phyloP scores from a whole-genome alignment of 1,284 basidiomycete genomes.

The Microbotryomycetes sp. region DNA sequence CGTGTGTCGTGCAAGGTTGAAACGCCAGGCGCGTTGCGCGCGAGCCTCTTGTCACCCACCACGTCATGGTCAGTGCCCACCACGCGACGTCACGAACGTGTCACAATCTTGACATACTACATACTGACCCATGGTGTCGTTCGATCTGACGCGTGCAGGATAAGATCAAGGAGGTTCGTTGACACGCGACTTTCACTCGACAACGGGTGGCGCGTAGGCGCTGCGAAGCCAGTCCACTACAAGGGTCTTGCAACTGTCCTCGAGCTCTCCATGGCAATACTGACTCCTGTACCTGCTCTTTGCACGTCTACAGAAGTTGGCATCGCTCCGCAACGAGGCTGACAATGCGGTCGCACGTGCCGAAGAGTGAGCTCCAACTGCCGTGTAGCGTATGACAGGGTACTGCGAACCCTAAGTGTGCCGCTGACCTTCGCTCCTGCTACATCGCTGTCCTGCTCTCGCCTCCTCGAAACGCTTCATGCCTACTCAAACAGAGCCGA shows the following conservation, averaged over 20 bases:
- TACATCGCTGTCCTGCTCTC: too few species aligned
- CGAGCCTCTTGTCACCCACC: neutral
- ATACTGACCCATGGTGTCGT: neutral
- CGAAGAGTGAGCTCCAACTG: conserved; percentile 47
- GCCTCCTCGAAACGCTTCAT: too few species aligned
- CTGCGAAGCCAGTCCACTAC: too few species aligned
- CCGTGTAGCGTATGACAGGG: too few species aligned
- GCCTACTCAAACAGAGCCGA: conserved; percentile 62
- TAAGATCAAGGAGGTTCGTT: conserved; percentile 52
- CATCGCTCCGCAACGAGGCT: conserved; percentile 72
- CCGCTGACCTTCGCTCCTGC: too few species aligned
- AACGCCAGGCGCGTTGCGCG: neutral
- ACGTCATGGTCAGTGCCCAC: neutral
- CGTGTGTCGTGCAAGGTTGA: neutral
- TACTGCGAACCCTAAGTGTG: neutral
- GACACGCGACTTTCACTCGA: neutral
- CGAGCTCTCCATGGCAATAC: too few species aligned
- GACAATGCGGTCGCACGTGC: conserved; percentile 73
- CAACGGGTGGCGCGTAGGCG: too few species aligned
- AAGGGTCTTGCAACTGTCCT: too few species aligned
- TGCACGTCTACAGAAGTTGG: conserved; percentile 47
- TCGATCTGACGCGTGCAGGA: conserved; percentile 41
- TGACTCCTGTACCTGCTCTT: neutral
- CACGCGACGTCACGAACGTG: neutral
- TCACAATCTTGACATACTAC: neutral